Conservation (phyloP, 306 rosid genomes). For the Amphicarpaea edgeworthii region DNA sequence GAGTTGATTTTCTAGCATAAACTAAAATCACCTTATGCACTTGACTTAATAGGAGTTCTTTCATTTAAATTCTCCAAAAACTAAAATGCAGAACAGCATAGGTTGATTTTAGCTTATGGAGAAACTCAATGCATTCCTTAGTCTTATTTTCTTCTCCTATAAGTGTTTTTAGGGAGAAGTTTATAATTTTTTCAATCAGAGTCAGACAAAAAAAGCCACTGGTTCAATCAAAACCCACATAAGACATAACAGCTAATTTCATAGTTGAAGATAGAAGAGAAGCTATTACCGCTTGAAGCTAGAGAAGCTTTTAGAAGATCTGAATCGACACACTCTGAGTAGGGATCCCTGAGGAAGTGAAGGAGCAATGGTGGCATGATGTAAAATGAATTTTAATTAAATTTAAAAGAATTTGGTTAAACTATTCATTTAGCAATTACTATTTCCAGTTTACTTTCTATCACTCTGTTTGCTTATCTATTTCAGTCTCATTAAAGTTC, state of each 20-base stretch:
- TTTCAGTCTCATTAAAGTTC: background rate
- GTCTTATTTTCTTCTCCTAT: no score
- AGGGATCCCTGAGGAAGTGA: conserved; percentile 79
- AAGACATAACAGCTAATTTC: background rate
- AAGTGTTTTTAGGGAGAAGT: no score
- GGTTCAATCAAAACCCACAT: conserved; percentile 30
- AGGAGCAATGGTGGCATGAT: conserved; percentile 28
- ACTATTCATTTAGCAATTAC: background rate
- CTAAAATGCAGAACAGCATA: no score
- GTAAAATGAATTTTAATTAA: background rate
- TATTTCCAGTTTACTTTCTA: background rate
- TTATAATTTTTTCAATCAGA: no score
- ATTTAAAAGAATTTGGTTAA: conserved; percentile 8
- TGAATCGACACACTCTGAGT: conserved; percentile 70
- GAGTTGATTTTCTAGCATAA: no score
- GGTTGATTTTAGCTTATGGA: no score
- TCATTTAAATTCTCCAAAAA: no score
- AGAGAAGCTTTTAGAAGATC: conserved; percentile 77
- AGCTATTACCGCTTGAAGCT: conserved; percentile 72
- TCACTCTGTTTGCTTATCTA: conserved; percentile 32
- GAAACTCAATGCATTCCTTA: no score
- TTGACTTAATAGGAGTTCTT: no score
- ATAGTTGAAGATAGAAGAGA: conserved; percentile 40
- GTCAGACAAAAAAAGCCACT: conserved; percentile 15
- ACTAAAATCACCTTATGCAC: no score